Base-by-base conservation (phyloP, 805 yeast species). In the Kazachstania bromeliacearum region DNA sequence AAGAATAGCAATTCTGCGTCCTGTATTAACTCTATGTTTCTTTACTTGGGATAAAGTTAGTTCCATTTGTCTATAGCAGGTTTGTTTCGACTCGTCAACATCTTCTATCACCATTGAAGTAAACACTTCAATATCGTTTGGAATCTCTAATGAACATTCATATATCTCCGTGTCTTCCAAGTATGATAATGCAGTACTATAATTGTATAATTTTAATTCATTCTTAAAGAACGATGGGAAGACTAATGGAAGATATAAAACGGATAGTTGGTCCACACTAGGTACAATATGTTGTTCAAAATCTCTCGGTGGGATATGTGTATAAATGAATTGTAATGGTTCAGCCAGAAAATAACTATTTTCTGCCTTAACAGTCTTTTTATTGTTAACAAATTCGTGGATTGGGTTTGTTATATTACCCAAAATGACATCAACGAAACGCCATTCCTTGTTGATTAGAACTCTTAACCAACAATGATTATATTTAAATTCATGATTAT, bases 381-480 rank as follows among this genome's bases (percentile, higher is more conserved):
- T 46, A 40, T 59, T 57, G 23, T 57, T 56, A 23, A 64, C 42
- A 32, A 66, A 59, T 47, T 67, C 63, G 35, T 70, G 65, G 3
- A 68, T 51, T 1, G 79, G 75, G 43, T 76, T 70, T 1, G 79
- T 57, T 4, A 67, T 57, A 47, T 77, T 79, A 1, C 85, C 87
- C 21, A 79, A 49, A 4, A 77, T 65, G 5, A 75, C 78, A 55
- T 89, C 98, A 41, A 89, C 58, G 42, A 92, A 68, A 41, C 89
- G 66, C 75, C 88, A 87, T 53, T 82, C 81, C 27, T 78, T 77
- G 41, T 84, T 79, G 12, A 87, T 59, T 24, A 80, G 56, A 1
- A 87, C 77, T 1, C 94, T 76, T 37, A 85, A 69, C 98, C 98
- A 92, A 37, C 83, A 75, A 59, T 92, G 98, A 50, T 87, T 85